Evolutionary conservation across 805 yeast species (phyloP), one percentile per base, ranked within the genome.

Genomic region (Debaryomyces maramus): DNA sequence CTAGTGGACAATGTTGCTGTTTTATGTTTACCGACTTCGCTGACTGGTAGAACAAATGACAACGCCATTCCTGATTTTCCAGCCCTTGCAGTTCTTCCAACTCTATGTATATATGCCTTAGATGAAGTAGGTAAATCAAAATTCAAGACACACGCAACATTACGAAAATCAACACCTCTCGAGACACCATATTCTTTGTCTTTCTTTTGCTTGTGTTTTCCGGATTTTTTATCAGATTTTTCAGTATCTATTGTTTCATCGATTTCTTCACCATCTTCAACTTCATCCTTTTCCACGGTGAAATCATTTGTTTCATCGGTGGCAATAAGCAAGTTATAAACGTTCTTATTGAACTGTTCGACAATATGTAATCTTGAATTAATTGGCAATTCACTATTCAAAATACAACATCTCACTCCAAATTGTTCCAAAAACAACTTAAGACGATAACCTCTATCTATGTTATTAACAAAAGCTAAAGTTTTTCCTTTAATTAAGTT

Each of bases 51-150:
- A 14, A 90, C 93, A 67, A 91, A 93, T 13, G 97, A 89, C 40
- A 93, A 73, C 0, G 98, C 86, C 78, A 88, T 90, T 43, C 99
- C 99, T 1, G 93, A 75, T 58, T 88, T 89, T 39, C 97, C 96
- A 6, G 96, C 98, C 66, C 99, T 81, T 4, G 99, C 99, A 4
- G 99, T 93, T 70, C 99, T 81, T 37, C 99, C 99, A 26, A 93
- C 79, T 59, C 99, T 78, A 63, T 93, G 99, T 21, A 88, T 83
- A 58, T 93, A 93, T 3, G 95, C 80, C 58, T 84, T 85, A 4
- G 97, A 83, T 7, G 95, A 81, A 3, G 87, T 77, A 29, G 99
- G 99, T 52, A 93, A 70, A 60, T 93, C 99, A 61, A 93, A 93
- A 65, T 93, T 93, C 48, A 93, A 70, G 6, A 93, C 99, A 68